Base-by-base conservation (phyloP, 305 asterid genomes). In the Petunia hybrid region DNA sequence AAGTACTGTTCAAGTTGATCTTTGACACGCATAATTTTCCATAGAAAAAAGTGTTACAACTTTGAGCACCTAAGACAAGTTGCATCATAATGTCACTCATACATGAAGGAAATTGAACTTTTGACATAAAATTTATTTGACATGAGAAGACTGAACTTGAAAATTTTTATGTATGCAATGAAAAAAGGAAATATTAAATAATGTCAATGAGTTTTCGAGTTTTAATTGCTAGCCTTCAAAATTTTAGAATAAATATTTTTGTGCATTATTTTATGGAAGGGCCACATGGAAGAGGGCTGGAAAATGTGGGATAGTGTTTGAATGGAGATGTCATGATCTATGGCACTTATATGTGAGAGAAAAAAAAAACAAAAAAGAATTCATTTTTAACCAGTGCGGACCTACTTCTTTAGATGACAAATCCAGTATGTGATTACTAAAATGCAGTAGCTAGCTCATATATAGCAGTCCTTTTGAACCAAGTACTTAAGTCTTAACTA, bases 321-420 rank as follows among this genome's bases (percentile, higher is more conserved):
- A 63, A 63, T 63, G 4, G 13, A 4, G 10, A 65, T 22, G 71
- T 39, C 48, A 65, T 65, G 39, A 64, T 39, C 22, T 5, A 36
- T 38, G 39, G 43, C 41, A 61, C 35, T 61, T 31, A 53, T 63
- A 35, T 31, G 3, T 8, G 14, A 40, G 41, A 39, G 31, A 31
- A 7, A 22, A 5, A 61, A 61, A 61, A 38, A 63, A 63, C 42
- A n/a, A 8, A 8, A 63, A n/a, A 63, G 43, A 8, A 63, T 63
- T 36, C 46, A 64, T 9, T 39, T 31, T 46, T 42, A 71, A 71
- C 45, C 5, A 12, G n/a, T 46, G 77, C 77, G 10, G 61, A 71
- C 77, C 77, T 71, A 71, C 77, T 71, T 48, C 77, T 71, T 48
- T 46, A 48, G 31, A 48, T n/a, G 2, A 71, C 1, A 46, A 48